A percentile compares a stretch with the other conserved stretches of the same genome.
Evolutionary conservation across 768 basidiomycete genomes (phyloP).

Genomic region (Mycena vulgaris): DNA sequence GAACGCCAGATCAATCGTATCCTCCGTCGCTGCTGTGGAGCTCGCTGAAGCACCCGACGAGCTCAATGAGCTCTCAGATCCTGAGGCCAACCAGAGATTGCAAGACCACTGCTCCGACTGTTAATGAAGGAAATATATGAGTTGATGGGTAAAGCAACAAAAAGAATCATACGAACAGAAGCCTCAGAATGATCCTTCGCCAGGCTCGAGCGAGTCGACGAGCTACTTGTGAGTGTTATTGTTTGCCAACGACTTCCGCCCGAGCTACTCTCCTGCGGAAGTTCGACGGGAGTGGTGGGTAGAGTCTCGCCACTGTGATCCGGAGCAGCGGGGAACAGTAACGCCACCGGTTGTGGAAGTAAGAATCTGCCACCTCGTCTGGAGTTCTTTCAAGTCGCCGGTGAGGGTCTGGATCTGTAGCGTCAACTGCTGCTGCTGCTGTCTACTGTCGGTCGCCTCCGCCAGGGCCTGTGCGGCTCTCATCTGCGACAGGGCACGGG

Average conservation of each 20-base stretch:
- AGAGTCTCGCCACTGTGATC: neutral
- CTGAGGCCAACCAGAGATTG: conserved; percentile 33
- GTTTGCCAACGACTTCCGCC: conserved; percentile 47
- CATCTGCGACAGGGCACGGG: conserved; percentile 39
- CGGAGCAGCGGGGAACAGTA: neutral
- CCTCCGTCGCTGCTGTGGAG: neutral
- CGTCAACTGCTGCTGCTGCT: conserved; percentile 36
- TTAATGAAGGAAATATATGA: neutral
- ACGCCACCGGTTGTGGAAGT: conserved; percentile 18
- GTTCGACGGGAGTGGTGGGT: neutral
- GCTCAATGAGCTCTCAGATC: neutral
- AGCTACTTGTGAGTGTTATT: conserved; percentile 27
- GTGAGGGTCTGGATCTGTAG: conserved; percentile 37
- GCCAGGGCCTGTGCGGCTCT: conserved; percentile 38
- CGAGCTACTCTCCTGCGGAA: conserved; percentile 32
- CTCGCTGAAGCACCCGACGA: neutral
- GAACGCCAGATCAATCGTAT: conserved; percentile 30
- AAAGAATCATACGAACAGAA: neutral
- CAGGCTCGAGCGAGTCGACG: neutral
- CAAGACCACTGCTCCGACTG: conserved; percentile 7
- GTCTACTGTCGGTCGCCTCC: conserved; percentile 38
- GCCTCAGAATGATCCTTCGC: neutral
- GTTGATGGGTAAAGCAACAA: neutral
- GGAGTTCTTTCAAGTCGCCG: conserved; percentile 39
- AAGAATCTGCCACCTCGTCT: conserved; percentile 35